Evolutionary conservation across 768 basidiomycete species (phyloP), one percentile per base, ranked within the genome.

Genomic region (Rickenella mellea): DNA sequence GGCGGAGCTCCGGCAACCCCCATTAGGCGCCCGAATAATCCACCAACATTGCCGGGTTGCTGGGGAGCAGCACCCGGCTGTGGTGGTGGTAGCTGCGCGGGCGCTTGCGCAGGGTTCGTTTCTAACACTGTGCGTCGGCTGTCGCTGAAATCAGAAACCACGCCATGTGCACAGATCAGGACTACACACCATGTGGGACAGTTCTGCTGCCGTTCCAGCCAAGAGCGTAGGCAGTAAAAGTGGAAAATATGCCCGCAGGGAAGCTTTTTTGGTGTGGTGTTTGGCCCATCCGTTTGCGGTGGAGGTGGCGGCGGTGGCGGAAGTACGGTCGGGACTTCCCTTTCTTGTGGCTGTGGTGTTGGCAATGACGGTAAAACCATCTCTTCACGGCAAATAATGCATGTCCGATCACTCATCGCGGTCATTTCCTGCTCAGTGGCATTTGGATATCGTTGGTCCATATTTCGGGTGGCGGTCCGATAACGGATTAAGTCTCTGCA

Each of bases 211-310:
- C 96, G 75, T 61, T 99, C 96, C 21, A 99, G 73, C 96, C 96
- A 99, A 17, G 90, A 93, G 29, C 91, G 75, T 48, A 99, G 73
- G 61, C 96, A 99, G 55, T 97, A 81, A 59, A 97, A 94, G 63
- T 99, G 96, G 67, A 99, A 99, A 31, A 96, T 80, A 59, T 99
- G 96, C 1, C 93, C 93, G 63, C 96, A 99, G 7, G 85, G 89
- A 19, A 99, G 68, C 57, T 90, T 93, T 67, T 99, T 99, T 2
- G 94, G 93, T 11, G 92, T 93, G 41, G 88, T 89, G 55, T 97
- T 97, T 7, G 89, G 87, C 9, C 87, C 88, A 49, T 88, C 80
- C n/a, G n/a, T n/a, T n/a, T n/a, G n/a, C n/a, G n/a, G n/a, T n/a
- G 36, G 28, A 15, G 48, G 52, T 31, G 15, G 40, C 55, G 37